Percentiles rank a stretch among this genome's conserved stretches.
Conservation (phyloP, 2,329 filamentous ascomycete species). For the Fusarium brachygibbosum region DNA sequence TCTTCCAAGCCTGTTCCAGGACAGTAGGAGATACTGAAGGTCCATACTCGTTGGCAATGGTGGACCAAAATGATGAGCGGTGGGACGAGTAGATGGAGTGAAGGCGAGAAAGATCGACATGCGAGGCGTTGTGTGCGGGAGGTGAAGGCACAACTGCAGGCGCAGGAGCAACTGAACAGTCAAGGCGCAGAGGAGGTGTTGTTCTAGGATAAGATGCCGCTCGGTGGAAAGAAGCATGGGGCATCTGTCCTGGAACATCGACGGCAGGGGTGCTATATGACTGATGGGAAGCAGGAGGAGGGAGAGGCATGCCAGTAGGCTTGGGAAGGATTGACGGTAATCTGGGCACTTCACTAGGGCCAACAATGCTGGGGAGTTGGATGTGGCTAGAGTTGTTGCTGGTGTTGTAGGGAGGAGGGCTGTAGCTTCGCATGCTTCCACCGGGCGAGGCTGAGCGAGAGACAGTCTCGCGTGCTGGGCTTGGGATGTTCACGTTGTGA, state of each 20-base stretch:
- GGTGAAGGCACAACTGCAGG: conserved; percentile 55
- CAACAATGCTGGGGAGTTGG: conserved; percentile 66
- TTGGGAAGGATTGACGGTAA: conserved; percentile 76
- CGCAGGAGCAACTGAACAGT: conserved; percentile 65
- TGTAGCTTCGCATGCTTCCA: conserved; percentile 60
- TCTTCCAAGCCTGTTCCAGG: conserved; percentile 79
- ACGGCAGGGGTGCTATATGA: conserved; percentile 60
- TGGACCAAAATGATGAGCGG: conserved; percentile 78
- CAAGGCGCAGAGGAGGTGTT: conserved; percentile 68
- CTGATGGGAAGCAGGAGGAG: conserved; percentile 55
- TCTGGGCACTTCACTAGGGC: conserved; percentile 59
- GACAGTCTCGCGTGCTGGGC: conserved; percentile 64
- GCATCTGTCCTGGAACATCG: conserved; percentile 62
- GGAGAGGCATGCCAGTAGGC: conserved; percentile 66
- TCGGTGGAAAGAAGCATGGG: conserved; percentile 55
- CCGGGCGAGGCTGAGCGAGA: conserved; percentile 65
- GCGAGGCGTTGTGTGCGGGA: conserved; percentile 54
- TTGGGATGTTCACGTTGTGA: conserved; percentile 60
- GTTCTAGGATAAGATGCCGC: conserved; percentile 53
- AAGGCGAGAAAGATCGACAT: conserved; percentile 75
- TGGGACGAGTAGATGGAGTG: conserved; percentile 78
- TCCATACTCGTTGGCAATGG: conserved; percentile 80
- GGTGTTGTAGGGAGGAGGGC: conserved; percentile 59
- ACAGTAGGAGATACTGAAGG: conserved; percentile 70
- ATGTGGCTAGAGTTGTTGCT: conserved; percentile 60